A percentile compares a stretch with the other conserved stretches of the same genome.
phyloP scores from a whole-genome alignment of 1,284 basidiomycete genomes.

The Fomitopsis pinicola region DNA sequence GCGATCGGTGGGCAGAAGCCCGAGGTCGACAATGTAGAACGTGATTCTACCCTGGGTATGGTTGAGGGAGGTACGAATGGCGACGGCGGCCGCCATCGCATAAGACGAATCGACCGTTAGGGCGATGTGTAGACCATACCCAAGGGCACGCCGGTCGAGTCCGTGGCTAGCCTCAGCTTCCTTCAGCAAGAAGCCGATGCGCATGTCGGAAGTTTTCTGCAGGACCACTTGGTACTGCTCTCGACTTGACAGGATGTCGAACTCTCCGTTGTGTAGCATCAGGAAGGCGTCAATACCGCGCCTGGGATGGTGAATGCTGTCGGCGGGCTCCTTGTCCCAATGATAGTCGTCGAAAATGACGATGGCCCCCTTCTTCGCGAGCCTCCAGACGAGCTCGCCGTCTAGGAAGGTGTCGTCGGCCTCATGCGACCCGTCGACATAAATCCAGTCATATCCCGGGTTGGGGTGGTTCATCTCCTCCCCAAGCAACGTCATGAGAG shows the following conservation, averaged over 20 bases:
- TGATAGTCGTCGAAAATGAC: constrained; percentile 57
- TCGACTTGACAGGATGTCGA: constrained; percentile 33
- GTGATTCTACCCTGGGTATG: constrained; percentile 37
- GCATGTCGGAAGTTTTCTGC: constrained; percentile 45
- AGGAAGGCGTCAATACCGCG: constrained; percentile 55
- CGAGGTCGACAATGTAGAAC: constrained; percentile 48
- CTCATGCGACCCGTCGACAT: constrained; percentile 56
- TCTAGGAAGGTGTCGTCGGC: constrained; percentile 58
- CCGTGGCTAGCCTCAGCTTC: constrained; percentile 4
- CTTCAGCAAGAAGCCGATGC: constrained; percentile 47
- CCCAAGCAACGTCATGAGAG: constrained; percentile 40
- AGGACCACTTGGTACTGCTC: constrained; percentile 48
- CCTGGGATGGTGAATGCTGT: constrained; percentile 50
- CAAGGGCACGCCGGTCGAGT: constrained; percentile 25
- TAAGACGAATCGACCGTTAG: constrained; percentile 40
- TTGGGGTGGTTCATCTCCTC: constrained; percentile 36
- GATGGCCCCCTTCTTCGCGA: constrained; percentile 45
- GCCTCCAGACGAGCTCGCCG: constrained; percentile 53
- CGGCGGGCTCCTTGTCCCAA: constrained; percentile 44
- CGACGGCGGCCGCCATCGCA: constrained; percentile 45
- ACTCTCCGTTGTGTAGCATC: constrained; percentile 45
- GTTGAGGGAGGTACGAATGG: constrained; percentile 39
- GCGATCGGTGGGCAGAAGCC: constrained; percentile 34
- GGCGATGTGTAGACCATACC: constrained; percentile 46
- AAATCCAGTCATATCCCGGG: constrained; percentile 55